Evolutionary conservation across 179 eudicot genomes (phyloP), one percentile per base, ranked within the genome.

Genomic region (Beta corolliflora): DNA sequence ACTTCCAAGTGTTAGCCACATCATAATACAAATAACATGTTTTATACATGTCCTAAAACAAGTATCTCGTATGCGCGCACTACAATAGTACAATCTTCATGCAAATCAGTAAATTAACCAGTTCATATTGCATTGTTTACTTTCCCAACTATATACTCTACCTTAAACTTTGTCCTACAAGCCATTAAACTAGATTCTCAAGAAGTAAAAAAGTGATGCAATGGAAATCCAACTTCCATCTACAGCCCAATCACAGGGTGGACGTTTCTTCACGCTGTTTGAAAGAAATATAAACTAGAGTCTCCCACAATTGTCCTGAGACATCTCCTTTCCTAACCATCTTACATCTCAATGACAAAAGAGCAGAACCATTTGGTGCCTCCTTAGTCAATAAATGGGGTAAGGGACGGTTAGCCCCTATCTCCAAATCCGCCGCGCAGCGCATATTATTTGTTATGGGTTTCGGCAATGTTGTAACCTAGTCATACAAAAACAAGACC

Each of bases 21-120:
- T 80, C 73, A 76, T 71, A 85, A 36, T 64, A 29, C n/a, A 78
- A 36, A 44, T 25, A 52, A 13, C 66, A 53, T 67, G 18, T 19
- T 14, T 8, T 60, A 61, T 50, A 63, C 52, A 52, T 14, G 58
- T 25, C 53, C 73, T 69, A 16, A 61, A 21, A n/a, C 29, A n/a
- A 61, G 29, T 36, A n/a, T 61, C 21, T 58, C 11, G 4, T 36
- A 36, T 3, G 41, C 41, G 1, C 41, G 41, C 41, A 36, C 41
- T 36, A 29, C 41, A 36, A 36, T 0, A 36, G 41, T 36, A 36
- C 41, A 45, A 48, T 7, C 41, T n/a, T 71, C 5, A 71, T 0
- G 18, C 29, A 9, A 69, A 41, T 18, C 25, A 69, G 52, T 41
- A 19, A 44, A 16, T 18, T 10, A 21, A 68, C 52, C 50, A 36